These are phyloP conservation scores for Xylaria arbuscula DNA, from an alignment of 2,329 filamentous ascomycete species.

Conservation along the genomic window DNA sequence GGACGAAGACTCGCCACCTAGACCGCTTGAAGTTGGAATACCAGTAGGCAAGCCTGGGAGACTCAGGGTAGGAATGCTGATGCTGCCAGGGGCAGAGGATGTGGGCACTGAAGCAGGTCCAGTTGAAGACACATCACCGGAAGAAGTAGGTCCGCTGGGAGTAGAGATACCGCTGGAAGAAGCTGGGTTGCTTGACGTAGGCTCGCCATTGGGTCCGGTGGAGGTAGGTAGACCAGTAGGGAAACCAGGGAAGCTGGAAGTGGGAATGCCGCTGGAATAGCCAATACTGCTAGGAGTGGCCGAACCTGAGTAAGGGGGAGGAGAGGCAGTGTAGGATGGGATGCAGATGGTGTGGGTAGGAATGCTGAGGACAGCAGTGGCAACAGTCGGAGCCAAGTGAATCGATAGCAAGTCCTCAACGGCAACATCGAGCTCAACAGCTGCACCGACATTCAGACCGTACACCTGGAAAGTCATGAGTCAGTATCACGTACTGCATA, in stretches of 20 bases:
- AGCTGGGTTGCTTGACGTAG: constrained; percentile 1
- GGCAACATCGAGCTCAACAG: constrained; percentile 49
- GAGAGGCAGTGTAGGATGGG: constrained; percentile 28
- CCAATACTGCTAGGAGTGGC: neutral
- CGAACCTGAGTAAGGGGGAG: constrained; percentile 4
- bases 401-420: constrained; percentile 54
- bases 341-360: constrained; percentile 54
- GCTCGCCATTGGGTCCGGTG: neutral
- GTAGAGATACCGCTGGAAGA: constrained; percentile 7
- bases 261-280: constrained; percentile 1
- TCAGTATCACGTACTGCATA: neutral
- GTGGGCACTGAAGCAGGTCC: neutral
- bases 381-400: constrained; percentile 55
- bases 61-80: neutral
- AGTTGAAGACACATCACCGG: constrained; percentile 8
- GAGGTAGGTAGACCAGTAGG: neutral
- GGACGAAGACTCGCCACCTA: neutral
- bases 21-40: neutral
- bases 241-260: neutral
- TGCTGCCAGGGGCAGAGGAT: neutral
- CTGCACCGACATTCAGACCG: constrained; percentile 55
- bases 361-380: constrained; percentile 53
- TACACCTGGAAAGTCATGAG: constrained; percentile 39
- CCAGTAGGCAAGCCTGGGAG: constrained; percentile 16
- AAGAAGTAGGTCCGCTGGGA: neutral